Conservation (phyloP, 2,329 filamentous ascomycete genomes). For the Phoma sp. region DNA sequence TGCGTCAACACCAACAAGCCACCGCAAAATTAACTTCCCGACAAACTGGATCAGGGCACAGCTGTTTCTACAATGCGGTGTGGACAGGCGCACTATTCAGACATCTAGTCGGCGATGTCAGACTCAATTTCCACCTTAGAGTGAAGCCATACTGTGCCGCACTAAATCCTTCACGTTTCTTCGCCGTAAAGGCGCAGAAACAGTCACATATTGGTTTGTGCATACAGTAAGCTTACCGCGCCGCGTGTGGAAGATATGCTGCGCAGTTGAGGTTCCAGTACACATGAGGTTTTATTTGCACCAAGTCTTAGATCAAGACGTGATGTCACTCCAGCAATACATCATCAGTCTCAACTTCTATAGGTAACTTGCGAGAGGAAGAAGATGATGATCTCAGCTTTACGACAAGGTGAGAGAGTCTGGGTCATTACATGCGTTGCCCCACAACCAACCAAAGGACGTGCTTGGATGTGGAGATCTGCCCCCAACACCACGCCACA, state of each 20-base stretch:
- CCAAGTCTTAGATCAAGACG: not conserved
- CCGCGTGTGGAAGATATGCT: not conserved
- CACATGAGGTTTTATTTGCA: not conserved
- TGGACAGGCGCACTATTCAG: not conserved
- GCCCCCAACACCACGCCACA: slow-evolving; percentile 8
- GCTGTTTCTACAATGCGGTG: not conserved
- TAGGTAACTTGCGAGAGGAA: not conserved
- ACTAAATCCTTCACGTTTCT: slow-evolving; percentile 1
- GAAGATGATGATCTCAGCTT: not conserved
- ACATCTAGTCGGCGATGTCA: not conserved
- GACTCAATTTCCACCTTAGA: slow-evolving; percentile 2
- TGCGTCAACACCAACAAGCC: not conserved
- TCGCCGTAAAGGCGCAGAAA: slow-evolving; percentile 8
- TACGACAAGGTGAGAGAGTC: not conserved
- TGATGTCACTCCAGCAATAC: not conserved
- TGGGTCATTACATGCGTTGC: not conserved
- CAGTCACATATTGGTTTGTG: not conserved
- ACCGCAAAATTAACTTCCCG: not conserved
- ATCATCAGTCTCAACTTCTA: not conserved
- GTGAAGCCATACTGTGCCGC: slow-evolving; percentile 4
- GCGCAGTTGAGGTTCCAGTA: not conserved
- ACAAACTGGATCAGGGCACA: too few species aligned
- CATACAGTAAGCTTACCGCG: slow-evolving; percentile 3
- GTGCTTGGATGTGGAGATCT: slow-evolving; percentile 2
- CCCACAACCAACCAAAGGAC: not conserved